Evolutionary conservation across 164 flowering plant species (phyloP), one percentile per base, ranked within the genome.

Genomic region (Aristolochia contorta): DNA sequence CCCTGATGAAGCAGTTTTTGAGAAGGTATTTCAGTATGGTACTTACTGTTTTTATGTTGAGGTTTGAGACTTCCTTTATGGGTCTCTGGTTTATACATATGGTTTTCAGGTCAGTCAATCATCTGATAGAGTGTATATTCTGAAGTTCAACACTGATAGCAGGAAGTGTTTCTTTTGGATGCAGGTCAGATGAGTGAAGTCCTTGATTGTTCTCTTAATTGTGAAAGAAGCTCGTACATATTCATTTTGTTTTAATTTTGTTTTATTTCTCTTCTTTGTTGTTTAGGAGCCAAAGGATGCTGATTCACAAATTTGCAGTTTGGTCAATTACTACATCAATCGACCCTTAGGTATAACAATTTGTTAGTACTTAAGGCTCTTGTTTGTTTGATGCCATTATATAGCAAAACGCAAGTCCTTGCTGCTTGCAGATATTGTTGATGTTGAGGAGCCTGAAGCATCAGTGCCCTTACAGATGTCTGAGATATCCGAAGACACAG

Each of bases 1-100:
- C 67, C 99, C 99, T 12, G 82, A 93, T 19, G 99, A 90, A 65
- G 97, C 97, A 52, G 78, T 84, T 59, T 93, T 88, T 77, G 99
- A 93, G 78, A 93, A 90, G 96, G 98, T 92, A 79, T 49, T 9
- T 47, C 43, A 4, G 10, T 37, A 4, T 37, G 43, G 43, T 25
- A 16, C 16, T 14, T 14, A 19, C 13, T 54, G 14, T 4, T 50
- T 56, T 16, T 2, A 16, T 45, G 15, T 54, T 37, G 52, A 24
- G 16, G n/a, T 49, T 18, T 18, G 53, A 49, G 14, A 5, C 22
- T 20, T 49, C n/a, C 53, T 20, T 49, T 16, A 16, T 57, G 13
- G 0, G 27, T 25, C 43, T 20, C 47, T 13, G 32, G 14, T 56
- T 66, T 27, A 61, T 61, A 57, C 47, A 56, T 52, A 6, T 49